Conservation (phyloP, 2,329 filamentous ascomycete genomes). For the Claviceps spartinae region DNA sequence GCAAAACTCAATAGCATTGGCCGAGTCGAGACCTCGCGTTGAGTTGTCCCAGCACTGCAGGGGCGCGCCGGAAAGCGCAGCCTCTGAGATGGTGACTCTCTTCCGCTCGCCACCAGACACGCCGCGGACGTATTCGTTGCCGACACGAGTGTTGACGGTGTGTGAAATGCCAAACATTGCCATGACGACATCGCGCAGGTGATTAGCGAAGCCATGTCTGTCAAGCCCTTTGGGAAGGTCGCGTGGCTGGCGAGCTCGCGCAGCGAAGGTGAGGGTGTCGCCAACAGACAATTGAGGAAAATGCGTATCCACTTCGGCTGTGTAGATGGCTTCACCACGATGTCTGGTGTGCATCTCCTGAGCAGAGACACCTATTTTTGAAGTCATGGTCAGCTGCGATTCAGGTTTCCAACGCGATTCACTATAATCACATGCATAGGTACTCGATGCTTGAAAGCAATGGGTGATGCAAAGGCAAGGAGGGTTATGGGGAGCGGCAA, state of each 20-base stretch:
- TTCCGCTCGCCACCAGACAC: constrained; percentile 63
- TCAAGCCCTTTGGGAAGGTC: constrained; percentile 44
- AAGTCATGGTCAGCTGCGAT: constrained; percentile 5
- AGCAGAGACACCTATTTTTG: constrained; percentile 41
- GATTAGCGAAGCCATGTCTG: constrained; percentile 32
- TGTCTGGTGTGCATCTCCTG: constrained; percentile 66
- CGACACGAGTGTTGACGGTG: constrained; percentile 58
- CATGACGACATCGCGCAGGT: constrained; percentile 60
- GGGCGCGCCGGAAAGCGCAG: constrained; percentile 42
- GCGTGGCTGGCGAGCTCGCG: constrained; percentile 52
- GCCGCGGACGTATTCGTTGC: constrained; percentile 62
- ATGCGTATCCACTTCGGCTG: constrained; percentile 70
- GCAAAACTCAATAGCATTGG: constrained; percentile 64
- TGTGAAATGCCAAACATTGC: constrained; percentile 63
- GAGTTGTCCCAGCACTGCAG: constrained; percentile 61
- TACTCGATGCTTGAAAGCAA: too few species aligned
- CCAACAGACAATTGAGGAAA: constrained; percentile 66
- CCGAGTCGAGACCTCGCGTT: constrained; percentile 59
- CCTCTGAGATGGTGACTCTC: constrained; percentile 51
- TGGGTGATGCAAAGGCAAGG: neutral
- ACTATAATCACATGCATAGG: too few species aligned
- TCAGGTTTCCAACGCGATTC: too few species aligned
- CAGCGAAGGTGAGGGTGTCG: constrained; percentile 67
- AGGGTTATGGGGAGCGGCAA: neutral
- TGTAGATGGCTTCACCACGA: constrained; percentile 78